phyloP scores from a whole-genome alignment of 306 rosid genomes.

The Vigna reflexopilosa region DNA sequence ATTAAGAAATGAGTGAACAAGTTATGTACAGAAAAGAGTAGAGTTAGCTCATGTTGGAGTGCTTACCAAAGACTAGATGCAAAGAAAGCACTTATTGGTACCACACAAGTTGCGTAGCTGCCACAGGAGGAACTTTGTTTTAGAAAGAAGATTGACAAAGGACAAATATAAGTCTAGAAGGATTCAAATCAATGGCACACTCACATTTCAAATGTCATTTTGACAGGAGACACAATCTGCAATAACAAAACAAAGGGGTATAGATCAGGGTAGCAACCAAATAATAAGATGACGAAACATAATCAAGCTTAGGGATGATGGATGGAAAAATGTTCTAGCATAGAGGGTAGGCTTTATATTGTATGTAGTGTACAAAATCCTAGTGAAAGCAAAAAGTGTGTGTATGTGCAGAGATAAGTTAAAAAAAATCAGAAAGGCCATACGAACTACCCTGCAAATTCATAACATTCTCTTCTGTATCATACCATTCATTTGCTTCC shows the following conservation, averaged over 20 bases:
- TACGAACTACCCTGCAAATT: background rate
- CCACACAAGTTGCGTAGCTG: slow-evolving; percentile 83
- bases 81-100: slow-evolving; percentile 89
- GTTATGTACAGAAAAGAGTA: background rate
- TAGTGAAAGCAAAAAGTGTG: background rate
- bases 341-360: background rate
- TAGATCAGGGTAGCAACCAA: slow-evolving; percentile 14
- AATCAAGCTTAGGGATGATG: background rate
- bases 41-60: slow-evolving; percentile 18
- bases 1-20: background rate
- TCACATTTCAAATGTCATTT: slow-evolving; percentile 91
- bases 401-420: background rate
- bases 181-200: slow-evolving; percentile 38
- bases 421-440: background rate
- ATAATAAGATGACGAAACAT: background rate
- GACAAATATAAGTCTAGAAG: background rate
- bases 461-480: slow-evolving; percentile 4
- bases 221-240: slow-evolving; percentile 90
- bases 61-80: slow-evolving; percentile 81
- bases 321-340: background rate
- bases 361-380: slow-evolving; percentile 15
- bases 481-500: background rate
- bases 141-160: slow-evolving; percentile 12
- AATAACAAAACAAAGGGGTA: slow-evolving; percentile 39
- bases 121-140: slow-evolving; percentile 30